Percentiles rank a stretch among this genome's conserved stretches.
Evolutionary conservation across 208 protist genomes (phyloP).

Genomic region (Trypanosoma rangeli): DNA sequence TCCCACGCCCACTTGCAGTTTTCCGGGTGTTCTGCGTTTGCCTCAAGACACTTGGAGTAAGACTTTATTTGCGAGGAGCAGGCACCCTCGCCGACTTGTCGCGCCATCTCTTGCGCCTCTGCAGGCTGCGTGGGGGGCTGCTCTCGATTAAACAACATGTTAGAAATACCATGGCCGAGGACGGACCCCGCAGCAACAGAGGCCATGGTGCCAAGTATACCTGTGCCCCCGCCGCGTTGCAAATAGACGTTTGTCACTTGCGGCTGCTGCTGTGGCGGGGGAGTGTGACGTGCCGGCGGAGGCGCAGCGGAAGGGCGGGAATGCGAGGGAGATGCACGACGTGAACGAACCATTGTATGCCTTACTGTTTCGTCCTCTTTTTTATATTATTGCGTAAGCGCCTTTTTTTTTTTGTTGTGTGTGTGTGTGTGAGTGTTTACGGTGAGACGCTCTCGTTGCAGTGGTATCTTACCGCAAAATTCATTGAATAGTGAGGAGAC

Average conservation of each 20-base stretch:
- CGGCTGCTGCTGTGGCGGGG: constrained; percentile 18
- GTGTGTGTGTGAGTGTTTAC: neutral
- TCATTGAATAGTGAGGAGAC: neutral
- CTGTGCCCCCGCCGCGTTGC: constrained; percentile 60
- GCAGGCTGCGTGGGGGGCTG: constrained; percentile 70
- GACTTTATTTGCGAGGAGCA: constrained; percentile 68
- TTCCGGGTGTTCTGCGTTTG: constrained; percentile 53
- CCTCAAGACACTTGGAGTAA: constrained; percentile 86
- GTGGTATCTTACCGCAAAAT: neutral
- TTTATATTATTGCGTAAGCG: neutral
- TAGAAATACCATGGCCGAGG: constrained; percentile 85
- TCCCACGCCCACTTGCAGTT: constrained; percentile 90
- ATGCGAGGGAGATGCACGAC: constrained; percentile 32
- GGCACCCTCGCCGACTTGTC: constrained; percentile 54
- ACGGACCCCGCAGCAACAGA: constrained; percentile 82
- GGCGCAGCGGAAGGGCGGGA: constrained; percentile 23
- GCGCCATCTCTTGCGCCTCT: constrained; percentile 78
- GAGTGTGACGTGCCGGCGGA: constrained; percentile 25
- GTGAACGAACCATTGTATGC: constrained; percentile 59
- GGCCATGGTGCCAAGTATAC: constrained; percentile 83
- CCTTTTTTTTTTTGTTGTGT: neutral
- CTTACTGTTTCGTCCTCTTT: constrained; percentile 11
- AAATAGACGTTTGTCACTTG: constrained; percentile 81
- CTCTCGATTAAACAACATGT: constrained; percentile 76
- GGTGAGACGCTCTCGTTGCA: neutral